These are phyloP conservation scores for Acidomyces sp. DNA, from an alignment of 495 filamentous ascomycete genomes.

Conservation along the genomic window DNA sequence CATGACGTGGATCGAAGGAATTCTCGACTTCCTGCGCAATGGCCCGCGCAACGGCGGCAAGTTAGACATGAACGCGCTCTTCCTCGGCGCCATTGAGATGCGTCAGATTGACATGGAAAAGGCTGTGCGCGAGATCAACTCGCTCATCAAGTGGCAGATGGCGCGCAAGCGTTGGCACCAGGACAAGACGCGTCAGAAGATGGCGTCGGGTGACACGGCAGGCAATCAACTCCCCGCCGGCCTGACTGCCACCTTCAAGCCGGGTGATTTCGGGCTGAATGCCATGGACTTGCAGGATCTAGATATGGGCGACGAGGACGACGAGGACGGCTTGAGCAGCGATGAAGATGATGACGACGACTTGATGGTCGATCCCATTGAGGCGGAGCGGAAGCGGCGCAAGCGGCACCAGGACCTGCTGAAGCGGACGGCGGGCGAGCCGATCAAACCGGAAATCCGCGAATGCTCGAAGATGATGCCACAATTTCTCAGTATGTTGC, in stretches of 20 bases:
- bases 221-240: background rate
- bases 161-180: conserved; percentile 93
- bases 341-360: conserved; percentile 52
- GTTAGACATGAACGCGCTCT: conserved; percentile 85
- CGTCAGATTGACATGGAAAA: conserved; percentile 53
- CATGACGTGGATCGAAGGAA: conserved; percentile 96
- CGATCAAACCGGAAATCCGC: conserved; percentile 62
- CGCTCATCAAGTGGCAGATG: conserved; percentile 83
- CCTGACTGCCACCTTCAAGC: conserved; percentile 14
- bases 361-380: conserved; percentile 56
- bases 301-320: conserved; percentile 58
- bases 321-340: conserved; percentile 32
- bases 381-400: conserved; percentile 65
- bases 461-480: conserved; percentile 69
- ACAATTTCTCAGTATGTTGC: conserved; percentile 71
- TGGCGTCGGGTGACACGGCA: conserved; percentile 63
- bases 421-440: conserved; percentile 75
- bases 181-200: conserved; percentile 95
- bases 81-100: conserved; percentile 60
- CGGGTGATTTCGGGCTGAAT: conserved; percentile 60
- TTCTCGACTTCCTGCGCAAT: conserved; percentile 80
- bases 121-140: conserved; percentile 70
- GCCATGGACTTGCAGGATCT: conserved; percentile 68
- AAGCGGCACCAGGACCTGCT: conserved; percentile 63
- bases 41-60: conserved; percentile 63